phyloP scores from a whole-genome alignment of 108 stramenopile genomes.

The Thalassiosira profunda region DNA sequence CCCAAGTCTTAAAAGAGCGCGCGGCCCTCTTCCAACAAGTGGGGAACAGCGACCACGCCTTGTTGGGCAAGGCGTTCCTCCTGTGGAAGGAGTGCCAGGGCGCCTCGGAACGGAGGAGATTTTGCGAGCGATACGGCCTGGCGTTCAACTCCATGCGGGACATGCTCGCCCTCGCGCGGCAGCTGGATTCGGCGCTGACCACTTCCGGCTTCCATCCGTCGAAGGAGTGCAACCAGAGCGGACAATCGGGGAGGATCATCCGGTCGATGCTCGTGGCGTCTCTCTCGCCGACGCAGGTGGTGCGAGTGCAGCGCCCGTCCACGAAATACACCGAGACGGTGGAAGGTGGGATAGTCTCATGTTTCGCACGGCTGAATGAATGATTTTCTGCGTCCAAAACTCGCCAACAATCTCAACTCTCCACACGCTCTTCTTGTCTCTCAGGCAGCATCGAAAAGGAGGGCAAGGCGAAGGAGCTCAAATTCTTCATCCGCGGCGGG shows the following conservation, averaged over 20 bases:
- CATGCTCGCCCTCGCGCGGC: conserved; percentile 69
- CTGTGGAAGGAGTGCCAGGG: conserved; percentile 62
- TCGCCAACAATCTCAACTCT: too few species aligned
- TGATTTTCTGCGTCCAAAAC: too few species aligned
- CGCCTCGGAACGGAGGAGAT: conserved; percentile 37
- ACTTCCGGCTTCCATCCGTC: conserved; percentile 55
- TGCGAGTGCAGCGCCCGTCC: conserved; percentile 72
- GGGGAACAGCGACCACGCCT: conserved; percentile 86
- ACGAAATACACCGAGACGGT: conserved; percentile 85
- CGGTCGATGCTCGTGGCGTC: conserved; percentile 70
- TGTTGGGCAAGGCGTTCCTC: conserved; percentile 72
- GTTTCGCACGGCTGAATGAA: too few species aligned
- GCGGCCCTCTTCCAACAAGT: conserved; percentile 62
- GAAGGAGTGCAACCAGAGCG: conserved; percentile 62
- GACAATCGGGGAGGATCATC: conserved; percentile 78
- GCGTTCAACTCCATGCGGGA: conserved; percentile 76
- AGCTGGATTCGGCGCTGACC: conserved; percentile 68
- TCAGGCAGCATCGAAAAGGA: conserved; percentile 77
- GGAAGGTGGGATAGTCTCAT: conserved; percentile 82
- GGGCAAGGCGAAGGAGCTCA: conserved; percentile 71
- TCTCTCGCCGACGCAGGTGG: conserved; percentile 75
- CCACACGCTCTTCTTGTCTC: too few species aligned
- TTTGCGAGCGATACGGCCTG: conserved; percentile 74
- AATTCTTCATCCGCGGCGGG: conserved; percentile 68
- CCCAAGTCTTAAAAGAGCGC: conserved; percentile 59